phyloP scores from a whole-genome alignment of 257 asterid genomes.

The Solanum pinnatisectum region DNA sequence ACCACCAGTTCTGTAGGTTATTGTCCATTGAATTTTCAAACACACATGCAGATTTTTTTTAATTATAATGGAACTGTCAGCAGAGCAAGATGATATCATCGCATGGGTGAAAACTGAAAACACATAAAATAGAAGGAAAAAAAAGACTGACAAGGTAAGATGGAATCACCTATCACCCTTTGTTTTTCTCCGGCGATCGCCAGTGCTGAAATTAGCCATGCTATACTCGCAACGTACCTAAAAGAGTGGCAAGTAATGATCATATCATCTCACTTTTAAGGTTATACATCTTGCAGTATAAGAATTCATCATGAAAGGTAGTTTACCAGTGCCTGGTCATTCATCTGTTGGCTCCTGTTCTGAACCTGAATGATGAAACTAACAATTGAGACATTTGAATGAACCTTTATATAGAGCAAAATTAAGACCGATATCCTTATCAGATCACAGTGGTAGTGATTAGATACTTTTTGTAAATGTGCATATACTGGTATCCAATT shows the following conservation, averaged over 20 bases:
- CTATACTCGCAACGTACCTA: constrained; percentile 95
- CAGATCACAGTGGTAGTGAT: background rate
- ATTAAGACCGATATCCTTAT: background rate
- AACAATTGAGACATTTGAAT: background rate
- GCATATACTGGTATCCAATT: background rate
- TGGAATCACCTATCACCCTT: constrained; percentile 75
- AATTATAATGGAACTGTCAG: background rate
- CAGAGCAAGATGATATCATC: background rate
- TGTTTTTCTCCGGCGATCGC: constrained; percentile 87
- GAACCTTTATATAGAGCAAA: background rate
- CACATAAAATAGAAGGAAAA: background rate
- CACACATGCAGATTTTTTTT: background rate
- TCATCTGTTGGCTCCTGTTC: constrained; percentile 69
- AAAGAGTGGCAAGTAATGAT: background rate
- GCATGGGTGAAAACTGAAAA: background rate
- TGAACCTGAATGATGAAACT: constrained; percentile 49
- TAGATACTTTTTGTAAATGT: background rate
- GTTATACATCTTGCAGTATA: background rate
- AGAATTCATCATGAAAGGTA: constrained; percentile 8
- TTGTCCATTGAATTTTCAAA: background rate
- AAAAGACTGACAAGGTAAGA: background rate
- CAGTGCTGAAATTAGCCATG: constrained; percentile 99
- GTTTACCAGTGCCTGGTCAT: constrained; percentile 81
- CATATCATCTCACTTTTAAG: background rate
- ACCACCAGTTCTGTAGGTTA: background rate